These are phyloP conservation scores for Leucaena leucocephala DNA, from an alignment of 306 rosid genomes.

Conservation along the genomic window DNA sequence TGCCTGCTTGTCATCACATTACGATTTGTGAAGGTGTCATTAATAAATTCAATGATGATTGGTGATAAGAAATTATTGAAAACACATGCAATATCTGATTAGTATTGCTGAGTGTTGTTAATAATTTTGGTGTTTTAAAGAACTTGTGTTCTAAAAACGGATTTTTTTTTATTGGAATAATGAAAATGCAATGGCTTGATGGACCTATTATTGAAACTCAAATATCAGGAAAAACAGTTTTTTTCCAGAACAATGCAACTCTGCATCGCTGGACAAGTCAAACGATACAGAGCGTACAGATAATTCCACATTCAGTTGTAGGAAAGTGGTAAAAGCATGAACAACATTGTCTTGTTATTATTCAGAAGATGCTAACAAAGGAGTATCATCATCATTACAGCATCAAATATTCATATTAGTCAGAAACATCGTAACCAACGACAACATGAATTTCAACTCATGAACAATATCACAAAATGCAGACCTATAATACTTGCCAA, in stretches of 20 bases:
- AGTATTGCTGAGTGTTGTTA: not conserved
- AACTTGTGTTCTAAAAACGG: not conserved
- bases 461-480: conserved; percentile 32
- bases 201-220: not conserved
- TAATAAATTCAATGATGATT: not conserved
- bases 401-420: conserved; percentile 39
- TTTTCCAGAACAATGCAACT: conserved; percentile 12
- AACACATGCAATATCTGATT: not conserved
- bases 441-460: conserved; percentile 33
- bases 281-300: not conserved
- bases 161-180: not conserved
- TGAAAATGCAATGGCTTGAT: not conserved
- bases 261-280: conserved; percentile 14
- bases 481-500: conserved; percentile 29
- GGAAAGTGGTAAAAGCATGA: conserved; percentile 28
- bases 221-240: conserved; percentile 25
- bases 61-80: not conserved
- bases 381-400: conserved; percentile 26
- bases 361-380: conserved; percentile 44
- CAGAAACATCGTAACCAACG: conserved; percentile 14
- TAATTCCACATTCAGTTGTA: conserved; percentile 18
- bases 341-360: conserved; percentile 47
- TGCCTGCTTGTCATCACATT: too few species aligned
- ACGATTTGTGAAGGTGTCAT: too few species aligned
- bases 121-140: not conserved